These are phyloP conservation scores for Suillus lakei DNA, from an alignment of 768 basidiomycete species.

Conservation along the genomic window DNA sequence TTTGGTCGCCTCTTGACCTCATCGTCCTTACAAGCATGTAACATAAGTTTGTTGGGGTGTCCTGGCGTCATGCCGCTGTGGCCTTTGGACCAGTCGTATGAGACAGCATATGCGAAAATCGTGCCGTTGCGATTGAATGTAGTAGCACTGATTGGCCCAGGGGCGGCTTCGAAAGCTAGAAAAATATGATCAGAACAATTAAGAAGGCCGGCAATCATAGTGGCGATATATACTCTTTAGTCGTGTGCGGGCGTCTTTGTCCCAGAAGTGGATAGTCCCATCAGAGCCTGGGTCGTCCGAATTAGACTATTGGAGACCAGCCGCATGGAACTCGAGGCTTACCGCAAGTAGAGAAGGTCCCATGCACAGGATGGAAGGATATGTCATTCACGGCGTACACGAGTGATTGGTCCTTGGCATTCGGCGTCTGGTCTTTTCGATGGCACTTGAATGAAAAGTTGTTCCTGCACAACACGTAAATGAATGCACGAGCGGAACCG, in stretches of 20 bases:
- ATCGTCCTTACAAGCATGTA: constrained; percentile 87
- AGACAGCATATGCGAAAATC: constrained; percentile 91
- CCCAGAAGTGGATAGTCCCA: constrained; percentile 92
- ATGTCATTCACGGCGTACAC: constrained; percentile 89
- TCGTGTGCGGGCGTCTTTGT: constrained; percentile 90
- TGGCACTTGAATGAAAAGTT: constrained; percentile 93
- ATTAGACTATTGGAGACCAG: neutral
- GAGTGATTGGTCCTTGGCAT: constrained; percentile 64
- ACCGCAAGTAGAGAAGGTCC: constrained; percentile 86
- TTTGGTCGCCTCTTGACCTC: constrained; percentile 73
- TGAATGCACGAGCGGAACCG: neutral
- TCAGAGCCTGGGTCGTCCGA: constrained; percentile 60
- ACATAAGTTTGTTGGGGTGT: constrained; percentile 77
- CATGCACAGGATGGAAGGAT: constrained; percentile 82
- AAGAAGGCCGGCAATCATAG: neutral
- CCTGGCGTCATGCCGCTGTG: constrained; percentile 81
- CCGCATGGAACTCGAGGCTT: constrained; percentile 24
- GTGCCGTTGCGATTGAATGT: constrained; percentile 87
- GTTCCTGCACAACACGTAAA: constrained; percentile 42
- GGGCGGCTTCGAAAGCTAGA: constrained; percentile 72
- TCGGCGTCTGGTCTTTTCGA: constrained; percentile 60
- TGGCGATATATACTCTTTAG: constrained; percentile 79
- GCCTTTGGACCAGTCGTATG: constrained; percentile 95
- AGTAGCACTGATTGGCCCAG: constrained; percentile 79
- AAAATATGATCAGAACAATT: constrained; percentile 7